A percentile compares a stretch with the other conserved stretches of the same genome.
Evolutionary conservation across 169 alveolate genomes (phyloP).

Genomic region (Plasmodium gaboni): DNA sequence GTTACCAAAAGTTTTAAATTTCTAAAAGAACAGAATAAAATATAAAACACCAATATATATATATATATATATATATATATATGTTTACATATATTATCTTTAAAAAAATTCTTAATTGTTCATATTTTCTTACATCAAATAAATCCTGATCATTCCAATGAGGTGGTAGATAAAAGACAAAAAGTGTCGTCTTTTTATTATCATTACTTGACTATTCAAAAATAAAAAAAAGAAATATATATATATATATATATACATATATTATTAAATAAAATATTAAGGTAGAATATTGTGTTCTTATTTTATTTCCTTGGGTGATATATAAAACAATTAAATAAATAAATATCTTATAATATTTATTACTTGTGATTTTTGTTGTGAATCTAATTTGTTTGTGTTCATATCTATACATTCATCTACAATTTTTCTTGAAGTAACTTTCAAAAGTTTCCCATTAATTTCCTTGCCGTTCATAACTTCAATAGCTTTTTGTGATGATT

Average conservation of each 20-base stretch:
- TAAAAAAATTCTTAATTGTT: not conserved
- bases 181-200: constrained; percentile 77
- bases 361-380: constrained; percentile 61
- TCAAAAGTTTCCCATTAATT: constrained; percentile 88
- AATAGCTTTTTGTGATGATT: constrained; percentile 92
- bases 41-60: not conserved
- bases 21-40: constrained; percentile 3
- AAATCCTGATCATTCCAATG: constrained; percentile 93
- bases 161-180: constrained; percentile 93
- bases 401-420: constrained; percentile 82
- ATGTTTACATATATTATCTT: not conserved
- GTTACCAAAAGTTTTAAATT: constrained; percentile 72
- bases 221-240: constrained; percentile 18
- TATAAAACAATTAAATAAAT: not conserved
- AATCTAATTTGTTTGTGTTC: constrained; percentile 25
- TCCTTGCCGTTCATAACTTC: constrained; percentile 91
- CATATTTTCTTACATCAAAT: constrained; percentile 41
- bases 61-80: constrained; percentile 3
- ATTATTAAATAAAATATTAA: too few species aligned
- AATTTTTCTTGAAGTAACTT: constrained; percentile 90
- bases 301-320: not conserved
- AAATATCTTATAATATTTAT: not conserved
- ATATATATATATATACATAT: not conserved
- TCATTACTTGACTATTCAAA: constrained; percentile 29
- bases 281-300: not conserved